Conservation (phyloP, 345 rosid species). For the Brassica rapa region DNA sequence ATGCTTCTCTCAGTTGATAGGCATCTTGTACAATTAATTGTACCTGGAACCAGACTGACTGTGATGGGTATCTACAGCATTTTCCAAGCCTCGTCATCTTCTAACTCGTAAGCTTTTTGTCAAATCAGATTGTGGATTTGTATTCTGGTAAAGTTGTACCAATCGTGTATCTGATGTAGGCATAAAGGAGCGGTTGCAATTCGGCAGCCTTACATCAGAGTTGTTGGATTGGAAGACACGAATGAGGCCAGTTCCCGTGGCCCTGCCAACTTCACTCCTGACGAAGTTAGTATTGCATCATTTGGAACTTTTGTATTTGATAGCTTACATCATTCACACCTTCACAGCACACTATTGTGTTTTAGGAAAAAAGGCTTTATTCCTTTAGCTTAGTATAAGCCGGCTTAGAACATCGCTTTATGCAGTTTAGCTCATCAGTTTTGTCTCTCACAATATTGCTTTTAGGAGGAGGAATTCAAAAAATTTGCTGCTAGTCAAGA, state of each 20-base stretch:
- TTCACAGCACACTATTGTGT: slow-evolving; percentile 3
- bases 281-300: slow-evolving; percentile 59
- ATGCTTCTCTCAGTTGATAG: slow-evolving; percentile 94
- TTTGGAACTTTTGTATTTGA: neutral
- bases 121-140: neutral
- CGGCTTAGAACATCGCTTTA: neutral
- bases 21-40: slow-evolving; percentile 82
- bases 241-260: slow-evolving; percentile 80
- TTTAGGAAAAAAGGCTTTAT: neutral
- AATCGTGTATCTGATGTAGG: slow-evolving; percentile 45
- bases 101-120: slow-evolving; percentile 56
- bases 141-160: neutral
- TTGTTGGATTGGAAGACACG: slow-evolving; percentile 84
- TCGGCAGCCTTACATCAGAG: slow-evolving; percentile 91
- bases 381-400: neutral
- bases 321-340: neutral
- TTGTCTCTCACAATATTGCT: neutral
- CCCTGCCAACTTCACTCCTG: slow-evolving; percentile 69
- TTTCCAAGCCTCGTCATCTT: slow-evolving; percentile 78
- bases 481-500: slow-evolving; percentile 67
- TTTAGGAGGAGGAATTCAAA: slow-evolving; percentile 88
- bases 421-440: slow-evolving; percentile 12
- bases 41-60: slow-evolving; percentile 91
- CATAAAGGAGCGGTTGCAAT: slow-evolving; percentile 93
- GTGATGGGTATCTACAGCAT: slow-evolving; percentile 94